Evolutionary conservation across 768 basidiomycete genomes (phyloP), one percentile per base, ranked within the genome.

Genomic region (Gloeopeniophorella convolvens): DNA sequence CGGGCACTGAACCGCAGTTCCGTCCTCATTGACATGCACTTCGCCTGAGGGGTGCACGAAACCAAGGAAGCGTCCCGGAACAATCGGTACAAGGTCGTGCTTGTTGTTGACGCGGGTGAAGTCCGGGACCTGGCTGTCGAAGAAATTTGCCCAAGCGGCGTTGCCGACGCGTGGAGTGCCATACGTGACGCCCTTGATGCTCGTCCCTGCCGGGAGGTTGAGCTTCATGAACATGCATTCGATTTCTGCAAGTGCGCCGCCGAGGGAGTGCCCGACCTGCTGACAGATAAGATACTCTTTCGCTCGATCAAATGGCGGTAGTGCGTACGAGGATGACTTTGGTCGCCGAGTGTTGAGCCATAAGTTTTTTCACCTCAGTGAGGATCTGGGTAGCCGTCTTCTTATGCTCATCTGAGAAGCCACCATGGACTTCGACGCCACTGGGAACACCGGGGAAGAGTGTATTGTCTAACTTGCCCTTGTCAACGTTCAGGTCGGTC

Each of bases 161-260:
- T 56, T 56, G n/a, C 54, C 54, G 16, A 51, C 45, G 15, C 54
- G 54, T 16, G 54, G 54, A 9, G 50, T 56, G 27, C 54, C 54
- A 26, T 51, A 56, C 8, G 54, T 56, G 45, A 56, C 45, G 18
- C 48, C 54, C 34, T 45, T 45, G 31, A 56, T 36, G 4, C 18
- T 31, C 6, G 54, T 51, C 6, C 45, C 41, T 18, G 11, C 12
- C 8, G 54, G 54, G n/a, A 56, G 54, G 40, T 48, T 51, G 26
- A 56, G 45, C 36, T 20, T 51, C 54, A 56, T 46, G 42, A 43
- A 49, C 13, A 56, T 32, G 6, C 39, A 20, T 15, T 56, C 54
- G 23, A 56, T 32, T 24, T 56, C 50, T 4, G 54, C 42, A 33
- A 56, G 45, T 13, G 54, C 54, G 21, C 54, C 54, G 26, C 54